Evolutionary conservation across 2,329 filamentous ascomycete species (phyloP).

Genomic region (Dichotomopilus funicola): DNA sequence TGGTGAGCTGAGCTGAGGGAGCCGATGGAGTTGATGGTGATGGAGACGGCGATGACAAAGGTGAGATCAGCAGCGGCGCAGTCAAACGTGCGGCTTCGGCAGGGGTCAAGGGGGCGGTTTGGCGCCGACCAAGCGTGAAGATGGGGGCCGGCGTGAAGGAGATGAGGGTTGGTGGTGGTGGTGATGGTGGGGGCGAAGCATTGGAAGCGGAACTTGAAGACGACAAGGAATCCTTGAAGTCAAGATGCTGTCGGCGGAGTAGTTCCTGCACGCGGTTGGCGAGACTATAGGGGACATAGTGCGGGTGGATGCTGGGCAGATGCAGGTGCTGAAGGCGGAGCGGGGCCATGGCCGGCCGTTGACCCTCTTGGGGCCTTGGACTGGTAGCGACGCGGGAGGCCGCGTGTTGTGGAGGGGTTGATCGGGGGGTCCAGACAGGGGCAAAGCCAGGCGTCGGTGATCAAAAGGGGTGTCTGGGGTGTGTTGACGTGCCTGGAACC

Average conservation of each 20-base stretch:
- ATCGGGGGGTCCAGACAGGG: too few species aligned
- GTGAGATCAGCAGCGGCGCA: slow-evolving; percentile 33
- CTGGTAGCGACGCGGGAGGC: not conserved
- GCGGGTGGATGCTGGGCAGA: slow-evolving; percentile 26
- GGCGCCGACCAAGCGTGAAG: slow-evolving; percentile 85
- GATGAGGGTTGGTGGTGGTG: slow-evolving; percentile 60
- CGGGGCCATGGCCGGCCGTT: not conserved
- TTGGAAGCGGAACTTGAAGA: slow-evolving; percentile 37
- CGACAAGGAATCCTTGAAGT: slow-evolving; percentile 27
- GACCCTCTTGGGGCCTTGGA: not conserved
- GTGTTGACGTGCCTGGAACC: too few species aligned
- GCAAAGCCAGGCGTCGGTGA: too few species aligned
- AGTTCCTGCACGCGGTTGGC: slow-evolving; percentile 34
- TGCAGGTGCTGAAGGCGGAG: slow-evolving; percentile 35
- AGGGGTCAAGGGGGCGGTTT: slow-evolving; percentile 44
- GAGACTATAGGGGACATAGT: slow-evolving; percentile 32
- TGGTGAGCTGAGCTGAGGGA: too few species aligned
- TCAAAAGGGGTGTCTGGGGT: too few species aligned
- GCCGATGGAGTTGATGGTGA: slow-evolving; percentile 19
- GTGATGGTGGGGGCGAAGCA: slow-evolving; percentile 18
- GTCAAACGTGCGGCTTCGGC: slow-evolving; percentile 41
- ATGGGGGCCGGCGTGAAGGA: slow-evolving; percentile 78
- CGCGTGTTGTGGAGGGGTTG: not conserved
- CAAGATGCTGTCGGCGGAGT: slow-evolving; percentile 46
- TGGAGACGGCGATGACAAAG: slow-evolving; percentile 2